phyloP scores from a whole-genome alignment of 176 grass and related monocot genomes.

The Hordeum marinum region DNA sequence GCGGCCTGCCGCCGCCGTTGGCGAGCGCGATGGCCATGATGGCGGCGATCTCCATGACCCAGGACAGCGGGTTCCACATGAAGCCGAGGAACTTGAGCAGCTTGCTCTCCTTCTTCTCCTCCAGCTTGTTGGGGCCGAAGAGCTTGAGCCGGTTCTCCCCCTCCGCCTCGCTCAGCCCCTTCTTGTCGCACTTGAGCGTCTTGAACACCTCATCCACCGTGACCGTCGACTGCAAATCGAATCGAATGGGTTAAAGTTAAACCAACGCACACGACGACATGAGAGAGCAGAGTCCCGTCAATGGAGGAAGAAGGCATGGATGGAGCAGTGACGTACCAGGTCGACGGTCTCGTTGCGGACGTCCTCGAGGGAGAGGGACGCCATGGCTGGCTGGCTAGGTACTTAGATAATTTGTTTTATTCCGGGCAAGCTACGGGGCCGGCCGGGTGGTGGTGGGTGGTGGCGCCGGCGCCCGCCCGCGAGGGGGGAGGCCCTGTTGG shows the following conservation, averaged over 20 bases:
- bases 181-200: constrained; percentile 65
- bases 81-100: constrained; percentile 91
- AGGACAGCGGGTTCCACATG: constrained; percentile 96
- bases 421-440: background rate
- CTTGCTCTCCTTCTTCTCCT: constrained; percentile 95
- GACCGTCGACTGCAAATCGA: constrained; percentile 43
- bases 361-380: constrained; percentile 60
- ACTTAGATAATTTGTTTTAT: background rate
- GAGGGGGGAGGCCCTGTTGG: constrained; percentile 3
- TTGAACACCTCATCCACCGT: constrained; percentile 72
- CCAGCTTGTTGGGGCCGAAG: constrained; percentile 91
- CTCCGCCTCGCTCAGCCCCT: constrained; percentile 58
- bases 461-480: background rate
- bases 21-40: constrained; percentile 93
- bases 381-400: constrained; percentile 32
- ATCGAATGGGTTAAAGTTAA: too few relatives aligned
- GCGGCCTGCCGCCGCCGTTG: constrained; percentile 67
- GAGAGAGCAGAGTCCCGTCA: background rate
- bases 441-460: background rate
- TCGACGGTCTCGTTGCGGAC: too few relatives aligned
- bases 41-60: constrained; percentile 90
- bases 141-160: constrained; percentile 43
- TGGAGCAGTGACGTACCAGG: too few relatives aligned
- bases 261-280: too few relatives aligned
- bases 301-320: background rate